Base-by-base conservation (phyloP, 73 alveolate species). In the Effrenium voratum region DNA sequence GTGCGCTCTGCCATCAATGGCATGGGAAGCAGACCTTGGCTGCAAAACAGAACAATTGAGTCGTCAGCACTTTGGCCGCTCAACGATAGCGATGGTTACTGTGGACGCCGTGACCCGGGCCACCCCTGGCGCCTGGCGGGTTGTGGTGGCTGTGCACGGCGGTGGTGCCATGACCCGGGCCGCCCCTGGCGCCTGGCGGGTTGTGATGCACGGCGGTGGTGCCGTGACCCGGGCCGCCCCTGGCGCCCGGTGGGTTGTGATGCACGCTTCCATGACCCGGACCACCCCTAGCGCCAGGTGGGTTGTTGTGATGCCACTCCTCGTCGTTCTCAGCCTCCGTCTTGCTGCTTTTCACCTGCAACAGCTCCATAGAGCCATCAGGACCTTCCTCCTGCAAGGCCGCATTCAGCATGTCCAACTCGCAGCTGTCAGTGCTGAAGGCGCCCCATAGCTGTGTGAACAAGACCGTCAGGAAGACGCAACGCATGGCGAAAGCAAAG, bases 141-240 rank as follows among this genome's bases (percentile, higher is more conserved):
- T n/a, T n/a, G n/a, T n/a, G n/a, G n/a, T 28, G 72, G 46, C 32
- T 45, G 12, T 80, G 91, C n/a, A 26, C 1, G 44, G 46, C 91
- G 13, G 91, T 80, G 24, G 91, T 80, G 47, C 91, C 91, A 80
- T 46, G 70, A 16, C 91, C 91, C 30, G n/a, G 24, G 19, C 91
- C 91, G 3, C 91, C 91, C 28, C 91, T 40, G 45, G 66, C n/a
- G 30, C 91, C 91, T 13, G 24, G 15, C 6, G 91, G 91, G 46
- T 80, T 80, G 70, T 47, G 91, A 32, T 80, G 91, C 47, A 80
- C 91, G 32, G 44, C 32, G 46, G 91, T 80, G 66, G 66, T 46
- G 44, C 91, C 91, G 12, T 47, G 91, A 32, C 91, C 91, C 34
- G 30, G 30, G 19, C 91, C 91, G 46, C 91, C 91, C 45, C 91